These are phyloP conservation scores for Isabelozyma gotoi DNA, from an alignment of 805 yeast species.

Conservation along the genomic window DNA sequence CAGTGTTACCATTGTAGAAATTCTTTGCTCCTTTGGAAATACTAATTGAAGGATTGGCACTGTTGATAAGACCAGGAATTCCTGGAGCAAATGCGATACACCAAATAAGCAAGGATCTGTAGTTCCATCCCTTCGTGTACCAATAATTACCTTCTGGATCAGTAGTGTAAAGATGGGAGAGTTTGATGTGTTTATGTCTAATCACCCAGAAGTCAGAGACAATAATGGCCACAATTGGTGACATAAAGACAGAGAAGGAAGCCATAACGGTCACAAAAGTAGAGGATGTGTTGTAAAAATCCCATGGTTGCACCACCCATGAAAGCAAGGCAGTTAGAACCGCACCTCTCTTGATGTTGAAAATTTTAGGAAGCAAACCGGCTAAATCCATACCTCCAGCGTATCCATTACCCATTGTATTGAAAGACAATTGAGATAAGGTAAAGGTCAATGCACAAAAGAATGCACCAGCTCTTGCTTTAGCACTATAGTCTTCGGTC, in stretches of 20 bases:
- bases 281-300: slow-evolving; percentile 16
- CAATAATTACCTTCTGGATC: slow-evolving; percentile 37
- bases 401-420: slow-evolving; percentile 50
- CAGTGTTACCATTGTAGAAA: slow-evolving; percentile 13
- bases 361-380: slow-evolving; percentile 43
- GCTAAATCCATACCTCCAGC: slow-evolving; percentile 54
- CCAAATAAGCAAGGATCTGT: slow-evolving; percentile 41
- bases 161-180: slow-evolving; percentile 39
- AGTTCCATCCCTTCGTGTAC: slow-evolving; percentile 43
- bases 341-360: slow-evolving; percentile 49
- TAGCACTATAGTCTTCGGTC: slow-evolving; percentile 31
- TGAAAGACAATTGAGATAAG: slow-evolving; percentile 33
- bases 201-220: slow-evolving; percentile 37
- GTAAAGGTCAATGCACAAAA: slow-evolving; percentile 34
- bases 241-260: slow-evolving; percentile 14
- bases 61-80: slow-evolving; percentile 47
- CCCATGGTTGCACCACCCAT: slow-evolving; percentile 22
- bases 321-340: slow-evolving; percentile 16
- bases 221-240: slow-evolving; percentile 23
- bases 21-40: slow-evolving; percentile 10
- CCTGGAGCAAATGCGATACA: slow-evolving; percentile 45
- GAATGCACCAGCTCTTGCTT: slow-evolving; percentile 49
- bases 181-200: slow-evolving; percentile 36
- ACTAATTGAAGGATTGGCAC: slow-evolving; percentile 16
- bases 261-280: slow-evolving; percentile 16